phyloP scores from a whole-genome alignment of 495 filamentous ascomycete species.

The Neurospora discreta region DNA sequence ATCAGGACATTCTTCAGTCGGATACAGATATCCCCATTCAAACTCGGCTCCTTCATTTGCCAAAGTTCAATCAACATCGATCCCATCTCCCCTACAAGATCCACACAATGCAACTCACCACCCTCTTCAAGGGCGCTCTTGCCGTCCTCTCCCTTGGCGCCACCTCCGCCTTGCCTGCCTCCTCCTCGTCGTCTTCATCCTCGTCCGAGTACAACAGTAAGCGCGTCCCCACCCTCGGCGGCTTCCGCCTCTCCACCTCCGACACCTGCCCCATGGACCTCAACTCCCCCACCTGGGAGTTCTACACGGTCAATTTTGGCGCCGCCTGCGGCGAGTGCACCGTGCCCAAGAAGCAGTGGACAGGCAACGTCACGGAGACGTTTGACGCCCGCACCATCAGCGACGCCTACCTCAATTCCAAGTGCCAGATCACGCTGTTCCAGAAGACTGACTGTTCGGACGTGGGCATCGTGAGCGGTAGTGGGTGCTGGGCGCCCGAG shows the following conservation, averaged over 20 bases:
- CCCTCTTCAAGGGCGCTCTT: not conserved
- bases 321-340: not conserved
- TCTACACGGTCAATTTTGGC: not conserved
- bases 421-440: slow-evolving; percentile 6
- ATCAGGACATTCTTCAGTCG: not conserved
- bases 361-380: not conserved
- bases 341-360: not conserved
- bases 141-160: not conserved
- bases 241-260: not conserved
- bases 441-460: slow-evolving; percentile 6
- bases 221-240: not conserved
- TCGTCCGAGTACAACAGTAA: not conserved
- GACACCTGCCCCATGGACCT: not conserved
- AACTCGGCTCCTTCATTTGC: not conserved
- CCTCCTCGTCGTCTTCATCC: not conserved
- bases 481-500: slow-evolving; percentile 5
- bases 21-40: not conserved
- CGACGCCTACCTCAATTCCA: not conserved
- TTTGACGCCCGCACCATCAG: slow-evolving; percentile 1
- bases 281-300: not conserved
- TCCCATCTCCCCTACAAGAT: not conserved
- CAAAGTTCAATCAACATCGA: not conserved
- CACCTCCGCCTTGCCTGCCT: not conserved
- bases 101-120: not conserved
- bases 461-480: slow-evolving; percentile 2